Base-by-base conservation (phyloP, 2,329 filamentous ascomycete species). In the Neonectria hederae region DNA sequence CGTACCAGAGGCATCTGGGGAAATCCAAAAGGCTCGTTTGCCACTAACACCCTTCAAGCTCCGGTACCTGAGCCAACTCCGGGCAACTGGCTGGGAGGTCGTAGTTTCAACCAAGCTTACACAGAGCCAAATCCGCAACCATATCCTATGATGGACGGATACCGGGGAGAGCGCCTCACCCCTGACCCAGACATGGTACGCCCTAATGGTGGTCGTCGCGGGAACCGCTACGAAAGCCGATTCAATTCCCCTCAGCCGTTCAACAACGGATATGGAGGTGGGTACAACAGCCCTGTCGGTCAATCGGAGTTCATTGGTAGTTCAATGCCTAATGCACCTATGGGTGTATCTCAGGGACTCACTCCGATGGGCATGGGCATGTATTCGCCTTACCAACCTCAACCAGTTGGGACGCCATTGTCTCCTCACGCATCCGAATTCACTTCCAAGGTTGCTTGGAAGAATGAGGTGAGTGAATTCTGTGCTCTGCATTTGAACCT, bases 381-480 rank as follows among this genome's bases (percentile, higher is more conserved):
- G 77, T 87, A 80, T 67, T 78, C 82, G 57, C 71, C 79, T 43
- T 89, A 86, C 71, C 84, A 84, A 66, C 83, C 84, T 70, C 86
- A 86, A 67, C 82, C 87, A 26, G 83, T 87, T 65, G 87, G 89
- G 26, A 92, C 89, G 19, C 84, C 89, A 8, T 82, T 94, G 45
- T 93, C 91, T 19, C 90, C 91, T 13, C 88, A 92, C 69, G 91
- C 91, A 26, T 89, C 87, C 5, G 91, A 94, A 74, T 94, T 94
- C 71, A 92, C 88, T 13, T 86, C 88, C 4, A 80, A 81, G 26
- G 78, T 75, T 57, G 76, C 74, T 48, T 90, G 83, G 89, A 88
- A 87, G 75, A 80, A 77, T 70, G 85, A 89, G 80, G 85, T 84
- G 76, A 75, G 80, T 76, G 53, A 35, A 40, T 11, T 60, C 1